Evolutionary conservation across 2,329 filamentous ascomycete genomes (phyloP), one percentile per base, ranked within the genome.

Genomic region (Escovopsis sp.): DNA sequence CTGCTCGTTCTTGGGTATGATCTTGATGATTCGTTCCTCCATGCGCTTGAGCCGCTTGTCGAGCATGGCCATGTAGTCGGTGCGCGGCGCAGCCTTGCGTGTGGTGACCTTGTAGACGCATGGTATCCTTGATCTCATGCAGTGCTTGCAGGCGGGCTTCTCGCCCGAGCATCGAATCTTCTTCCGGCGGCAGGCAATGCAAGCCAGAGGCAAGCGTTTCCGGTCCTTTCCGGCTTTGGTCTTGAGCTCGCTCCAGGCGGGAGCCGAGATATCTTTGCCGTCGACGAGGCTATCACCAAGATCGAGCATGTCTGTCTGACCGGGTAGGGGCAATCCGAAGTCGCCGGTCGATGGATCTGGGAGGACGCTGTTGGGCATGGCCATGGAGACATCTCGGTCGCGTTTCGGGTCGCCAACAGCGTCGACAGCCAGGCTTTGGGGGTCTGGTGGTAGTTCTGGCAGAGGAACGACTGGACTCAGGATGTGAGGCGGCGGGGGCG

Each of bases 21-120:
- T 79, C 55, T 94, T 94, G 60, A 96, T 92, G 42, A 96, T 90
- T 38, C 88, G 79, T 50, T 96, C 88, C 57, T 98, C 90, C 90
- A 96, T 96, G 38, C 88, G 71, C 63, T 93, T 94, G 45, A 96
- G 58, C 35, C 90, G 73, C 60, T 94, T 94, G 60, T 96, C 90
- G 48, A 96, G 63, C 86, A 96, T 96, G 29, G 87, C 86, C 90
- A 96, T 96, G 57, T 96, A 96, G 57, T 96, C 90, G 14, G 90
- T 96, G 35, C 90, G 72, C 3, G 90, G 90, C 4, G 87, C 86
- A 2, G 88, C 86, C 56, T 96, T 96, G 40, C 90, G 72, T 4
- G 87, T 86, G 0, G 87, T 96, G 40, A 94, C 85, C 52, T 96
- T 96, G 68, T 96, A 98, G 4, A 96, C 87, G 54, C 90, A 98